Conservation (phyloP, 495 filamentous ascomycete genomes). For the Penicillium maclennaniae region DNA sequence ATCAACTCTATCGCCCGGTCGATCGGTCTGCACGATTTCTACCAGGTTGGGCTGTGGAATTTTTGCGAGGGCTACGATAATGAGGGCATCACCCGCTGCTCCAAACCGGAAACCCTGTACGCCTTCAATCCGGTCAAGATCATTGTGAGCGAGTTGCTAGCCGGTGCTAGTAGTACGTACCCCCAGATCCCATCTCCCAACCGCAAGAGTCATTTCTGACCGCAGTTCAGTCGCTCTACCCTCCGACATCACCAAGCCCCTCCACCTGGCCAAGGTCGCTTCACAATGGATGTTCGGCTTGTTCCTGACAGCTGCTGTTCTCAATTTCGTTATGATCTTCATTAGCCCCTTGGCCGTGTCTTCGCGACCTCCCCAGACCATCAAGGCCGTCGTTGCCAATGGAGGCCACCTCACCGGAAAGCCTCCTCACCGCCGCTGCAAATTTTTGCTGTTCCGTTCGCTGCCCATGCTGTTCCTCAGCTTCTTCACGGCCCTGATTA, state of each 20-base stretch:
- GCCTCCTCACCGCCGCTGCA: conserved; percentile 41
- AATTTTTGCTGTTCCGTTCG: conserved; percentile 44
- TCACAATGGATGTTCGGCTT: conserved; percentile 89
- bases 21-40: conserved; percentile 89
- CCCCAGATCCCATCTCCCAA: not conserved
- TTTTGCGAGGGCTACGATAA: conserved; percentile 81
- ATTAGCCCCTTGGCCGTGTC: conserved; percentile 54
- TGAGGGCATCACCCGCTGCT: conserved; percentile 71
- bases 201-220: conserved; percentile 13
- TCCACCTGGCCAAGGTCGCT: conserved; percentile 70
- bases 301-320: conserved; percentile 65
- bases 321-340: conserved; percentile 67
- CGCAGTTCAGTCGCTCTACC: conserved; percentile 65
- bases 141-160: conserved; percentile 67
- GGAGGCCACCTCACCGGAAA: conserved; percentile 13
- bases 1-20: conserved; percentile 88
- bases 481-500: conserved; percentile 59
- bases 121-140: conserved; percentile 90
- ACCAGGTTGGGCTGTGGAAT: conserved; percentile 85
- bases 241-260: conserved; percentile 61
- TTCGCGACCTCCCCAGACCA: conserved; percentile 46
- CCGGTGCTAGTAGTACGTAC: conserved; percentile 70
- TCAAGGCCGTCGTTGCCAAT: conserved; percentile 22
- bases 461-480: conserved; percentile 56
- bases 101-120: conserved; percentile 62